Conservation (phyloP, 768 basidiomycete genomes). For the Tricholoma terreum region DNA sequence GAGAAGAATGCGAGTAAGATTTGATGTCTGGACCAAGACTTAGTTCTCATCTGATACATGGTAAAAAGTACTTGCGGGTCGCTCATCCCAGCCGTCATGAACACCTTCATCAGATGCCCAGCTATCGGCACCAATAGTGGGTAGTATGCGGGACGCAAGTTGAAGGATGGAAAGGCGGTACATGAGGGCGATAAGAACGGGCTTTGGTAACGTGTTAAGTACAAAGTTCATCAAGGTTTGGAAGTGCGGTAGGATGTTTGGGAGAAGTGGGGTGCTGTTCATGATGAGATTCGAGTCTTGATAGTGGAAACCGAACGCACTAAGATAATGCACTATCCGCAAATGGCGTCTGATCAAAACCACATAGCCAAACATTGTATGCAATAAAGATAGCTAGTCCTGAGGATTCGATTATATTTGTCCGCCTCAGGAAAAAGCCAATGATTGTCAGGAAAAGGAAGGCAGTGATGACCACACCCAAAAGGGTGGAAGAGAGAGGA, state of each 20-base stretch:
- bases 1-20: conserved; percentile 66
- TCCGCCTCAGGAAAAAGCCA: conserved; percentile 83
- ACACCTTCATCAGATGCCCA: conserved; percentile 70
- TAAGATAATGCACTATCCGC: conserved; percentile 75
- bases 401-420: conserved; percentile 91
- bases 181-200: conserved; percentile 72
- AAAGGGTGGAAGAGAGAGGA: conserved; percentile 82
- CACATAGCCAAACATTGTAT: conserved; percentile 89
- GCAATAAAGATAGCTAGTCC: conserved; percentile 86
- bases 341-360: conserved; percentile 71
- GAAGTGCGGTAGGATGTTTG: conserved; percentile 79
- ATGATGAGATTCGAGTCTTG: not conserved
- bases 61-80: conserved; percentile 52
- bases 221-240: conserved; percentile 79
- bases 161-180: conserved; percentile 83
- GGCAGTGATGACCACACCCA: conserved; percentile 85
- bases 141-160: conserved; percentile 76
- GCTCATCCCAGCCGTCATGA: conserved; percentile 65
- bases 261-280: conserved; percentile 65
- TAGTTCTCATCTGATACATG: conserved; percentile 2
- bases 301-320: conserved; percentile 40
- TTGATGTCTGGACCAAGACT: conserved; percentile 57
- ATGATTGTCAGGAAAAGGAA: conserved; percentile 90
- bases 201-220: conserved; percentile 82
- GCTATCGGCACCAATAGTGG: conserved; percentile 77